Conservation (phyloP, 768 basidiomycete genomes). For the Podaxis sp. region DNA sequence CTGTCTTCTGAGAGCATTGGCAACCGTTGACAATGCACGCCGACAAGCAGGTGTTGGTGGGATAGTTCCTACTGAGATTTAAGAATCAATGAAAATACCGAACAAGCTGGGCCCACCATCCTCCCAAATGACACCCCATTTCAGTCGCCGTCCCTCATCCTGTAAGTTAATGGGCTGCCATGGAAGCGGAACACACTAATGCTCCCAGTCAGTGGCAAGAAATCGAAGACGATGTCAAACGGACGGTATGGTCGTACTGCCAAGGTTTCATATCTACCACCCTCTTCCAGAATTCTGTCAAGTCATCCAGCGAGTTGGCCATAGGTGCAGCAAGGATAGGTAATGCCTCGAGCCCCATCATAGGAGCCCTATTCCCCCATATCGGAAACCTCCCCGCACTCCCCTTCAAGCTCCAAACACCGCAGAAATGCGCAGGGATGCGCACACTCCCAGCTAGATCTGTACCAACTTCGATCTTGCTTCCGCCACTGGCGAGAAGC, state of each 20-base stretch:
- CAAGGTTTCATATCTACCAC: conserved; percentile 62
- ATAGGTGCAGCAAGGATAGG: conserved; percentile 57
- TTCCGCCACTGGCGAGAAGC: conserved; percentile 62
- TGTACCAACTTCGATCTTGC: conserved; percentile 68
- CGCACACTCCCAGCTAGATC: conserved; percentile 76
- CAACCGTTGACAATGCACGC: conserved; percentile 53
- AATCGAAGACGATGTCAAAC: conserved; percentile 24
- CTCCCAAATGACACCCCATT: conserved; percentile 64
- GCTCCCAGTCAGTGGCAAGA: conserved; percentile 4
- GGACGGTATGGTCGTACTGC: conserved; percentile 62
- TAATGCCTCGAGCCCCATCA: conserved; percentile 59
- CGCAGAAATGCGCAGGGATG: conserved; percentile 73
- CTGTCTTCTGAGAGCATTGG: conserved; percentile 50
- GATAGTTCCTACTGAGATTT: conserved; percentile 46
- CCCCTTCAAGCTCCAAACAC: conserved; percentile 63
- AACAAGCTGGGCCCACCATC: conserved; percentile 43
- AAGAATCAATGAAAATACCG: not conserved
- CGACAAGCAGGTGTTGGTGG: conserved; percentile 63
- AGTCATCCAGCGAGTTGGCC: conserved; percentile 59
- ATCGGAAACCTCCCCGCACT: conserved; percentile 58
- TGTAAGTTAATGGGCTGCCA: conserved; percentile 49
- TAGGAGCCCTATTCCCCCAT: conserved; percentile 44
- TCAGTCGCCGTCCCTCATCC: conserved; percentile 49
- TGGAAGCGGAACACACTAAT: conserved; percentile 49
- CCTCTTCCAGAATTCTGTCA: conserved; percentile 66